Evolutionary conservation across 768 basidiomycete species (phyloP), one percentile per base, ranked within the genome.

Genomic region (Mycena belliarum): DNA sequence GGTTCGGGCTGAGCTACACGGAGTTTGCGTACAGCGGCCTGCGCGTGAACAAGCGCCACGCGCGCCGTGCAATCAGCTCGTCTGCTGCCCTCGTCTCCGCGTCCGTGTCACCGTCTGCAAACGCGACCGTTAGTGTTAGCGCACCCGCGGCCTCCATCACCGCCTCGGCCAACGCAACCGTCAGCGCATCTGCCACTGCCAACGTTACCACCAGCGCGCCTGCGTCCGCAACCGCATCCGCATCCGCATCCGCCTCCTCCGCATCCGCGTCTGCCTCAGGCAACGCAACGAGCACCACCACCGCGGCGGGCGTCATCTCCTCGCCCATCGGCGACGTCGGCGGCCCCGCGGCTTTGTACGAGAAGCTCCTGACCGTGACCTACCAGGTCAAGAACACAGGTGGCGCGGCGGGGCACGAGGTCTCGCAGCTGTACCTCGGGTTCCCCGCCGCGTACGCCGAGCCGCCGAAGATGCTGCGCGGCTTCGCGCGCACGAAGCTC

Each of bases 1-100:
- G 68, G 44, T 81, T 66, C 67, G 74, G 55, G 5, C 60, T 81
- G 59, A 72, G 33, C 37, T 82, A 82, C 63, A 79, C 81, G 18
- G 68, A 64, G 1, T 82, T 82, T 65, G 58, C 67, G 15, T 79
- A 76, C 63, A 68, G 70, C 20, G 65, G 69, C 23, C 52, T 77
- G 12, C 29, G 29, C 6, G 29, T 32, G 6, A 32, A 6, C 29
- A 6, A 32, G 29, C 29, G 29, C 35, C 14, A 7, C 18, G 35
- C 35, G 35, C 35, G 35, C 14, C 35, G 7, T 32, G 29, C 35
- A 5, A 7, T 37, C 35, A 37, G 35, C 35, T 10, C 35, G 35
- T 37, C 35, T 15, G 35, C 35, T 5, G 12, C 35, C 14, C 4
- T 16, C 35, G 4, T 37, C 35, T 37, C 35, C 14, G 35, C 14